phyloP scores from a whole-genome alignment of 768 basidiomycete species.

The Kwoniella dendrophila region DNA sequence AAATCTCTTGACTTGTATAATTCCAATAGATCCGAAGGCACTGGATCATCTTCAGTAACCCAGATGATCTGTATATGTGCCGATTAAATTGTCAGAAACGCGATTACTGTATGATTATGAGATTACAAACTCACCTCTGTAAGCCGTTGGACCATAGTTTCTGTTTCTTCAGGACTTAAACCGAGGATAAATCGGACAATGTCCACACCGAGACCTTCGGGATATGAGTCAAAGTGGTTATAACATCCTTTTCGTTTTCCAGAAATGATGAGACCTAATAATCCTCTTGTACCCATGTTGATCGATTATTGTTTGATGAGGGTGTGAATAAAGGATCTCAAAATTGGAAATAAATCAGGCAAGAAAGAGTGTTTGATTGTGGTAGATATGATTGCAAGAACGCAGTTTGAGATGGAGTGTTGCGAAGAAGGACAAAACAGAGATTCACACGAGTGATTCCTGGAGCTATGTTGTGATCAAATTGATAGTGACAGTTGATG shows the following conservation, averaged over 20 bases:
- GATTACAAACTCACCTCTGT: slow-evolving; percentile 7
- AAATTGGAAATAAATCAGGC: too few relatives aligned
- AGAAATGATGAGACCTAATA: slow-evolving; percentile 19
- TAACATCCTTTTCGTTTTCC: slow-evolving; percentile 14
- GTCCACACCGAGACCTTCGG: slow-evolving; percentile 8
- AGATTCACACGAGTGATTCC: too few relatives aligned
- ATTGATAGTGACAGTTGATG: too few relatives aligned
- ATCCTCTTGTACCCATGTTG: slow-evolving; percentile 17
- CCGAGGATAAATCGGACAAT: slow-evolving; percentile 20
- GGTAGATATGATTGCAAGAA: too few relatives aligned
- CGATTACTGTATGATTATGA: too few relatives aligned
- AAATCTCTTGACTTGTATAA: slow-evolving; percentile 2
- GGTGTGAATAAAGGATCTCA: too few relatives aligned
- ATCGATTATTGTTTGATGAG: too few relatives aligned
- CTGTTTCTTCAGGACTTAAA: slow-evolving; percentile 8
- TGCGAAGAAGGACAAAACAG: too few relatives aligned
- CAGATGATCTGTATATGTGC: not conserved
- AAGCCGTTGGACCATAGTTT: slow-evolving; percentile 6
- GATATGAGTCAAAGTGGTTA: slow-evolving; percentile 25
- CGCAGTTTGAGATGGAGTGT: too few relatives aligned
- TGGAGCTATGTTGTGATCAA: too few relatives aligned
- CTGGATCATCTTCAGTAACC: slow-evolving; percentile 1
- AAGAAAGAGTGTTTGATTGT: too few relatives aligned
- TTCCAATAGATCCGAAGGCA: not conserved
- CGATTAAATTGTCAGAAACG: not conserved